Evolutionary conservation across 2,329 filamentous ascomycete genomes (phyloP).

Genomic region (Penicillium sp.): DNA sequence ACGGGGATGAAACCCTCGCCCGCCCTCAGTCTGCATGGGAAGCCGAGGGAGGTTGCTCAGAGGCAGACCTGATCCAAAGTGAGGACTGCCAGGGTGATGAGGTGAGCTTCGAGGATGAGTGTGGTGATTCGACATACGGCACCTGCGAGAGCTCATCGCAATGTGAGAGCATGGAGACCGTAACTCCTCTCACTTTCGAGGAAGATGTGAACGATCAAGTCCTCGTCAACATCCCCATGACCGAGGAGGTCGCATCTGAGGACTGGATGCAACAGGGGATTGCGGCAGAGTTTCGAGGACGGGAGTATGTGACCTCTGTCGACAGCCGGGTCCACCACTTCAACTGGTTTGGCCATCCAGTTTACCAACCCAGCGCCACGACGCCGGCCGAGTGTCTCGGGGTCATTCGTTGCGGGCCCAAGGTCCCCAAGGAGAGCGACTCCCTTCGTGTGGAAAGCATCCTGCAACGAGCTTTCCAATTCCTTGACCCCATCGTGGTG

Average conservation of each 20-base stretch:
- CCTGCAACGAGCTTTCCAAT: slow-evolving; percentile 11
- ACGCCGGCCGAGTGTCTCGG: slow-evolving; percentile 15
- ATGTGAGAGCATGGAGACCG: too few relatives aligned
- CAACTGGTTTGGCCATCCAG: not conserved
- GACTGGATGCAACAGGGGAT: not conserved
- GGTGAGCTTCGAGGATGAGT: too few relatives aligned
- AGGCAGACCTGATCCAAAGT: too few relatives aligned
- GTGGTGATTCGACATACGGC: too few relatives aligned
- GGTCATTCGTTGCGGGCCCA: slow-evolving; percentile 15
- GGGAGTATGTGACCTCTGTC: not conserved
- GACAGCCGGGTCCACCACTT: not conserved
- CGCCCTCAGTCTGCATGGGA: too few relatives aligned
- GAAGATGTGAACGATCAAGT: not conserved
- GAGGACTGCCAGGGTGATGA: too few relatives aligned
- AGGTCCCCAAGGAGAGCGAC: not conserved
- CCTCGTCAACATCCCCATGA: not conserved
- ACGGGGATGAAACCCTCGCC: not conserved
- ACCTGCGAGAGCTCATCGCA: too few relatives aligned
- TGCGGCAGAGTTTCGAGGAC: not conserved
- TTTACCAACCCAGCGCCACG: not conserved
- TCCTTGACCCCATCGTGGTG: slow-evolving; percentile 22
- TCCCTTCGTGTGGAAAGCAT: slow-evolving; percentile 9
- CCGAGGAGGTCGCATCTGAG: not conserved
- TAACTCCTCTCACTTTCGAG: too few relatives aligned
- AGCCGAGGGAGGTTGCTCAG: too few relatives aligned